Evolutionary conservation across 2,329 filamentous ascomycete species (phyloP), one percentile per base, ranked within the genome.

Genomic region (Dactylellina drechsleri): DNA sequence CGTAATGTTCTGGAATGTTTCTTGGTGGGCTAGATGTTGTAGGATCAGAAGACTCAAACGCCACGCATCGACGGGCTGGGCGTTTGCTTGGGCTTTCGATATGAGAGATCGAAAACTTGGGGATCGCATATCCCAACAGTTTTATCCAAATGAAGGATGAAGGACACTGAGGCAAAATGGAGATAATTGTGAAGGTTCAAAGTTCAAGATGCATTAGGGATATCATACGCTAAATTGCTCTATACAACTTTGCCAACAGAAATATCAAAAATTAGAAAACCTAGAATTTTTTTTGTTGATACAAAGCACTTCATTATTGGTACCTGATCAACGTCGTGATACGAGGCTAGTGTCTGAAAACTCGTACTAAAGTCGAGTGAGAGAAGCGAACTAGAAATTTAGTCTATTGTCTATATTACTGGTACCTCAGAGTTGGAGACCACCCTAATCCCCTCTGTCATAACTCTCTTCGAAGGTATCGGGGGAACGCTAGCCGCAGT

Each of bases 391-490:
- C 2, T 8, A 36, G 10, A 36, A 7, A 36, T 36, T 2, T 36
- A 36, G 1, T 7, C 31, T 10, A 7, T 7, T 36, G 31, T 36
- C 23, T 36, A 36, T 36, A 36, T 36, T 7, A 36, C 31, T 36
- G 31, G 31, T 8, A 36, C 6, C 31, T 50, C 54, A 12, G 58
- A 20, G 10, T 16, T 43, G 2, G 66, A 50, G 26, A 60, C 43
- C 4, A 64, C 23, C 40, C 59, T 53, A 15, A 18, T 28, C 31
- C 43, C 43, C 3, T 71, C 71, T 3, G 64, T 65, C 58, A 75
- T 53, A 5, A 47, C 59, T 23, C 71, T 62, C 16, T 58, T 61
- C 13, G 16, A n/a, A 13, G 71, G 71, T 26, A 64, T 66, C 20
- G 58, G 64, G 49, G 64, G 64, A 7, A 52, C 47, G 16, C 41